These are phyloP conservation scores for Talinum fruticosum DNA, from an alignment of 148 eudicot species.

Conservation along the genomic window DNA sequence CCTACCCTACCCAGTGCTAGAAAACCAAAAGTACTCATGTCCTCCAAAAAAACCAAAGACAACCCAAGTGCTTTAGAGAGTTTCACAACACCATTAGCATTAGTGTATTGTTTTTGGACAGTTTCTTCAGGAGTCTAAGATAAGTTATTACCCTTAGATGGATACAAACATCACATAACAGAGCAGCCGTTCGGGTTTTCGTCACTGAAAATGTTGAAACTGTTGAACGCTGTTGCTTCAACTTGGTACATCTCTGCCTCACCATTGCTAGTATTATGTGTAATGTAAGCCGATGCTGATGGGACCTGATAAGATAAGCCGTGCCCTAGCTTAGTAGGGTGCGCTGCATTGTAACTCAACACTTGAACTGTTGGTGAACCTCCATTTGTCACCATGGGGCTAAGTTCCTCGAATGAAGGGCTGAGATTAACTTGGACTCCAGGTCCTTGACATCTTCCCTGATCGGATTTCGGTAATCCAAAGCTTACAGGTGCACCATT, in stretches of 20 bases:
- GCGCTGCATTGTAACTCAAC: conserved; percentile 45
- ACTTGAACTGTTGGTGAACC: conserved; percentile 33
- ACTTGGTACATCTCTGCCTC: conserved; percentile 28
- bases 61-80: not conserved
- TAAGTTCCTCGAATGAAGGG: conserved; percentile 37
- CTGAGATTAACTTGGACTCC: conserved; percentile 32
- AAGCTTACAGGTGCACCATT: conserved; percentile 27
- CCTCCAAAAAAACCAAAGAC: conserved; percentile 7
- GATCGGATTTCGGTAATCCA: conserved; percentile 21
- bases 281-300: conserved; percentile 25
- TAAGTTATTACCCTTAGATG: not conserved
- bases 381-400: conserved; percentile 22
- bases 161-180: conserved; percentile 46
- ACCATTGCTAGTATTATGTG: conserved; percentile 9
- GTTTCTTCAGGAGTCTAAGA: too few relatives aligned
- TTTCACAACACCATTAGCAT: not conserved
- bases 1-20: not conserved
- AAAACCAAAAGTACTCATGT: conserved; percentile 11
- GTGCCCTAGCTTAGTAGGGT: conserved; percentile 27
- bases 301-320: conserved; percentile 42
- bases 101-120: not conserved
- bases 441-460: conserved; percentile 26
- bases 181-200: conserved; percentile 70
- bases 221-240: conserved; percentile 27
- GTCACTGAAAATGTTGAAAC: conserved; percentile 65